Evolutionary conservation across 2,329 filamentous ascomycete species (phyloP).

Genomic region (Hymenoscyphus infarciens): DNA sequence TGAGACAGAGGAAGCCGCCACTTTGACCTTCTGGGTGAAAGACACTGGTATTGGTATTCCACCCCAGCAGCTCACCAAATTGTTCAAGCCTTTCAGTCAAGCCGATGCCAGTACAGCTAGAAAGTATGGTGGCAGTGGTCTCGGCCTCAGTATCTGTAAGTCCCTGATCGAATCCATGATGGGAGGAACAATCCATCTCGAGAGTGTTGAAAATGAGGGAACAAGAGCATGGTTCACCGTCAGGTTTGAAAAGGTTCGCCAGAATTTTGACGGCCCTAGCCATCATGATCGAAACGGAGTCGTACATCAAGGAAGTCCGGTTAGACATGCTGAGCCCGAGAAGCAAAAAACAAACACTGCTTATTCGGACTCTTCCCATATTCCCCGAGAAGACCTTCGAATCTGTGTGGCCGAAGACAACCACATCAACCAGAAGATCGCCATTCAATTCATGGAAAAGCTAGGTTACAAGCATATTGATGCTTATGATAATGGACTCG

Average conservation of each 20-base stretch:
- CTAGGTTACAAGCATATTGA: conserved; percentile 79
- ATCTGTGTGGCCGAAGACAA: conserved; percentile 96
- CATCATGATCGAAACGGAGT: conserved; percentile 33
- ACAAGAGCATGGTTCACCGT: conserved; percentile 77
- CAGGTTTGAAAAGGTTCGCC: conserved; percentile 76
- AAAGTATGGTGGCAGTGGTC: conserved; percentile 87
- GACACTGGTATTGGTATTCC: conserved; percentile 93
- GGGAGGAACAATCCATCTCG: conserved; percentile 77
- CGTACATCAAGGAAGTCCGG: conserved; percentile 32
- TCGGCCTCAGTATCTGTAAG: conserved; percentile 92
- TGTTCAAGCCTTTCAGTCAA: conserved; percentile 91
- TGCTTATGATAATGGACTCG: conserved; percentile 84
- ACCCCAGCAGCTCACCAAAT: conserved; percentile 73
- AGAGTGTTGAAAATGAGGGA: conserved; percentile 69
- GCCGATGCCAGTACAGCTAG: conserved; percentile 86
- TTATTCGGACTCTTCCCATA: conserved; percentile 64
- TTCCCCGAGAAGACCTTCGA: conserved; percentile 74
- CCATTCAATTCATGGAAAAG: conserved; percentile 82
- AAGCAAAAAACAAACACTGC: conserved; percentile 41
- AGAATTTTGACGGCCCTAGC: conserved; percentile 55
- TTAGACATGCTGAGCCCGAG: conserved; percentile 43
- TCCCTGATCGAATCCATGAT: conserved; percentile 91
- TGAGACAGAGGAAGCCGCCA: conserved; percentile 67
- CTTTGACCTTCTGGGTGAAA: conserved; percentile 78
- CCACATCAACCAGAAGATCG: conserved; percentile 89